phyloP scores from a whole-genome alignment of 108 stramenopile species.

The Cyclostephanos tholiformis region DNA sequence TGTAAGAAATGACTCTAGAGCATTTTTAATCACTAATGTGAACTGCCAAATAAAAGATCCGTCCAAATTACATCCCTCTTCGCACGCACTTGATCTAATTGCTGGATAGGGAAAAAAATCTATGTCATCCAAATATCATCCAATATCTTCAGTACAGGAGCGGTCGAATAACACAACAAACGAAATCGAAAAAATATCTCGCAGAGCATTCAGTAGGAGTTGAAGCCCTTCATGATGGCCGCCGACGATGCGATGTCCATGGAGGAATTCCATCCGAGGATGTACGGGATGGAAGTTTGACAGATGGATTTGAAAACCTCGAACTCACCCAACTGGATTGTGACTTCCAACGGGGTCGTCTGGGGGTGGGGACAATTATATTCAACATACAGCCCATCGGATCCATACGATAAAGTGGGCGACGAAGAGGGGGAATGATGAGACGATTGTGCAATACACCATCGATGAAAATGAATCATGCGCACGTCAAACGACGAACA shows the following conservation, averaged over 20 bases:
- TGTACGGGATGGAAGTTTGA: slow-evolving; percentile 50
- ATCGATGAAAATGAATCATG: no score
- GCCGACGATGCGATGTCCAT: slow-evolving; percentile 53
- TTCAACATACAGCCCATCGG: no score
- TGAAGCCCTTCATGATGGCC: slow-evolving; percentile 27
- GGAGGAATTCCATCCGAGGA: slow-evolving; percentile 61
- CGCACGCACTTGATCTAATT: neutral
- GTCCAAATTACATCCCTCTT: neutral
- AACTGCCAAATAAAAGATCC: neutral
- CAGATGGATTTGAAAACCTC: slow-evolving; percentile 56
- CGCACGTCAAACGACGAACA: no score
- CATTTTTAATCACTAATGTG: neutral
- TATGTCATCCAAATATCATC: neutral
- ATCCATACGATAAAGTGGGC: neutral
- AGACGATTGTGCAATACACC: no score
- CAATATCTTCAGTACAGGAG: neutral
- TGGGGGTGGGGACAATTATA: no score
- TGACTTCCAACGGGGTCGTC: slow-evolving; percentile 50
- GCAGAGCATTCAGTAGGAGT: neutral
- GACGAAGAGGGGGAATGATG: neutral
- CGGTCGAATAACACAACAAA: no score
- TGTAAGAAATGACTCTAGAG: neutral
- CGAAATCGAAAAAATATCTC: neutral
- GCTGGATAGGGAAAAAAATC: neutral
- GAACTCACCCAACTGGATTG: slow-evolving; percentile 61